phyloP scores from a whole-genome alignment of 2,329 filamentous ascomycete genomes.

The Aspergillus sp. region DNA sequence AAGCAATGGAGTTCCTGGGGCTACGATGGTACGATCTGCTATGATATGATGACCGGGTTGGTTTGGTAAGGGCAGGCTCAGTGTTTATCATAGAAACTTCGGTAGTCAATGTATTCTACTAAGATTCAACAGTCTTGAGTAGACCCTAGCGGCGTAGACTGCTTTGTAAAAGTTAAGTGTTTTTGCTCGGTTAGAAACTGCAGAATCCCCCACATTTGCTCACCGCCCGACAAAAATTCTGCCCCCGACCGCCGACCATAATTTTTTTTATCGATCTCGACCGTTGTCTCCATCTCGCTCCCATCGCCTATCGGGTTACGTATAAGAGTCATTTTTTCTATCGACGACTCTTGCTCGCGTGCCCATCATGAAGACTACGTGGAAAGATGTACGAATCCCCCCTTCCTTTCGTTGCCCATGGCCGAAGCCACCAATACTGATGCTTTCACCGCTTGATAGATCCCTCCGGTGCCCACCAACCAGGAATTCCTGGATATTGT shows the following conservation, averaged over 20 bases:
- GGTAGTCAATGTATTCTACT: conserved; percentile 25
- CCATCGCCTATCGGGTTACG: conserved; percentile 12
- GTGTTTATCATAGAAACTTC: conserved; percentile 23
- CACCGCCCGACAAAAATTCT: conserved; percentile 16
- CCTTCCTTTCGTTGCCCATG: not conserved
- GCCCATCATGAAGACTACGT: conserved; percentile 58
- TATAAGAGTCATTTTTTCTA: conserved; percentile 26
- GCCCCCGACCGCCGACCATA: conserved; percentile 9
- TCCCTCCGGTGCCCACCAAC: conserved; percentile 83
- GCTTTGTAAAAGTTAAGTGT: not conserved
- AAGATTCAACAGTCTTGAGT: not conserved
- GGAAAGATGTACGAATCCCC: conserved; percentile 50
- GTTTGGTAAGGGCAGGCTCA: conserved; percentile 21
- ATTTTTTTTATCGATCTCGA: conserved; percentile 11
- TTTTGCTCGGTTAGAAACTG: conserved; percentile 11
- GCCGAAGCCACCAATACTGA: conserved; percentile 9
- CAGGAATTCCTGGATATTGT: conserved; percentile 98
- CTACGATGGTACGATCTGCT: conserved; percentile 23
- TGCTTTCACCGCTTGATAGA: conserved; percentile 48
- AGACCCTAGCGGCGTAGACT: not conserved
- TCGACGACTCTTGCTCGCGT: conserved; percentile 24
- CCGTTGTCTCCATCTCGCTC: conserved; percentile 12
- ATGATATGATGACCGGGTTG: conserved; percentile 19
- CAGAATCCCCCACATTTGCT: conserved; percentile 13
- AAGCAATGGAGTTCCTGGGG: conserved; percentile 36